phyloP scores from a whole-genome alignment of 2,329 filamentous ascomycete species.

The Sporothrix mexicana region DNA sequence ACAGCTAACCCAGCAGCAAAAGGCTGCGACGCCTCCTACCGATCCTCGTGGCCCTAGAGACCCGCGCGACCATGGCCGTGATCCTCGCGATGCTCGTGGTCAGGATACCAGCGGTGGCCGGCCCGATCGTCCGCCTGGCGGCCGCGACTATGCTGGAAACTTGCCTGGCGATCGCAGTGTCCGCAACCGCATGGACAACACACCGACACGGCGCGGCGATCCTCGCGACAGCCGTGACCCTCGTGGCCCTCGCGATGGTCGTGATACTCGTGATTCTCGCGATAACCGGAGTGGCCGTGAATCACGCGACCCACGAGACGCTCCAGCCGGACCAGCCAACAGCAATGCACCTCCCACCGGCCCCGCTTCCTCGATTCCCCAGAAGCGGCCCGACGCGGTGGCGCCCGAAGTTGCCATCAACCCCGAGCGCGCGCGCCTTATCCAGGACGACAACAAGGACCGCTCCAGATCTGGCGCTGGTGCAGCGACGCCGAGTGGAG shows the following conservation, averaged over 20 bases:
- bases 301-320: not conserved
- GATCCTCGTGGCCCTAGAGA: conserved; percentile 27
- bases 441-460: conserved; percentile 54
- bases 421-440: conserved; percentile 60
- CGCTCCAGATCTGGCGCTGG: conserved; percentile 47
- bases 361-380: conserved; percentile 11
- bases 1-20: not conserved
- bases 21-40: conserved; percentile 1
- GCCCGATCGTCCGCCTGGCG: conserved; percentile 12
- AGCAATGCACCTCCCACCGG: conserved; percentile 16
- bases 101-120: conserved; percentile 17
- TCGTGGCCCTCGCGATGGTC: too few species aligned
- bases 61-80: conserved; percentile 22
- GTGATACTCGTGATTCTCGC: conserved; percentile 47
- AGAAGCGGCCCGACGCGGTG: conserved; percentile 35
- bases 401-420: conserved; percentile 58
- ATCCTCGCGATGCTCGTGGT: not conserved
- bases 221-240: conserved; percentile 49
- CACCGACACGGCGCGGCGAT: conserved; percentile 26
- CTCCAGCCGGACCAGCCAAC: not conserved
- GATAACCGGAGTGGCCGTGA: conserved; percentile 41
- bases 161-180: conserved; percentile 6
- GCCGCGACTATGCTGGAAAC: conserved; percentile 21
- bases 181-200: conserved; percentile 28
- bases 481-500: not conserved